A percentile compares a stretch with the other conserved stretches of the same genome.
These are phyloP conservation scores for Xylaria scruposa DNA, from an alignment of 495 filamentous ascomycete genomes.

Conservation along the genomic window DNA sequence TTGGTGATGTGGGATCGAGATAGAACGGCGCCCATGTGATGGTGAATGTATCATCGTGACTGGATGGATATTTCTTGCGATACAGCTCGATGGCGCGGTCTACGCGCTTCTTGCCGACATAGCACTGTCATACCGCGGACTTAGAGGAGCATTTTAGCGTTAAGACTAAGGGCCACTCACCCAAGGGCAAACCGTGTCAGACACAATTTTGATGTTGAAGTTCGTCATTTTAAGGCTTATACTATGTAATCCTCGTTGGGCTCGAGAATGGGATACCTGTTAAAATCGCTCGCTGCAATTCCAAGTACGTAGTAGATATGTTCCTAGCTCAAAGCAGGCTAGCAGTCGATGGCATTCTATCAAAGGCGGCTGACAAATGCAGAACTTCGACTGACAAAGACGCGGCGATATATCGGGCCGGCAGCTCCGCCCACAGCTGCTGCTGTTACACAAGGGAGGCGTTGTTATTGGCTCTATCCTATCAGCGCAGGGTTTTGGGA, in stretches of 20 bases:
- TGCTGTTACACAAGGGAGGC: not conserved
- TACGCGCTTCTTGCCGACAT: conserved; percentile 76
- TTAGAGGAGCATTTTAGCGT: conserved; percentile 22
- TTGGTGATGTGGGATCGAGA: conserved; percentile 68
- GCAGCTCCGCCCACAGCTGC: conserved; percentile 4
- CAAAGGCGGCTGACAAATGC: conserved; percentile 10
- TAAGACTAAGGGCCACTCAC: conserved; percentile 40
- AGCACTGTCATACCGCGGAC: conserved; percentile 60
- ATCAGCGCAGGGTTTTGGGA: too few relatives aligned
- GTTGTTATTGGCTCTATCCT: not conserved
- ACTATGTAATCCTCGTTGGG: not conserved
- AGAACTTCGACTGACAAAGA: conserved; percentile 5
- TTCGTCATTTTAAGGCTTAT: conserved; percentile 66
- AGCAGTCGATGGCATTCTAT: not conserved
- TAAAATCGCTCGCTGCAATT: not conserved
- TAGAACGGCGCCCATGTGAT: conserved; percentile 78
- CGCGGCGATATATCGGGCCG: conserved; percentile 1
- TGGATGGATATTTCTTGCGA: conserved; percentile 58
- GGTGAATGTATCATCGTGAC: conserved; percentile 67
- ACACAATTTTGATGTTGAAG: conserved; percentile 74
- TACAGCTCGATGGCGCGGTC: conserved; percentile 68
- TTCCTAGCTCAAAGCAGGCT: not conserved
- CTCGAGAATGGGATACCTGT: not conserved
- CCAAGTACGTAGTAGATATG: too few relatives aligned
- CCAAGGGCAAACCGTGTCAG: conserved; percentile 80